These are phyloP conservation scores for Pythium insidiosum DNA, from an alignment of 352 stramenopile species.

Conservation along the genomic window DNA sequence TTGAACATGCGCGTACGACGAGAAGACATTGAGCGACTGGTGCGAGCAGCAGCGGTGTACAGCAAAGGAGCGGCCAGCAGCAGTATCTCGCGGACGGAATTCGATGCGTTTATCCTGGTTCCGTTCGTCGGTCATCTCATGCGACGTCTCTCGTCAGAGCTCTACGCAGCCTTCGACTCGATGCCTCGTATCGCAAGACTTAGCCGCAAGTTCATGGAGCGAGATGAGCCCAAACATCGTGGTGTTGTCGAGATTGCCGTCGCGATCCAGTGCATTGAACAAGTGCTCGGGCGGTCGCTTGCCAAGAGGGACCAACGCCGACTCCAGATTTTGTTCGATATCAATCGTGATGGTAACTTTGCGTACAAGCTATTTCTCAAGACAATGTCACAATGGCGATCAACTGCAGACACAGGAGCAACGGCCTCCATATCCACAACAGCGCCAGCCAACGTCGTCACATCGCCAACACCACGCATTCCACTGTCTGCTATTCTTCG, in stretches of 20 bases:
- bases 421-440: neutral
- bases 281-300: slow-evolving; percentile 20
- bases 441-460: too few species aligned
- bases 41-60: too few species aligned
- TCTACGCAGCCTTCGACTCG: slow-evolving; percentile 1
- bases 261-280: slow-evolving; percentile 27
- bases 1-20: too few species aligned
- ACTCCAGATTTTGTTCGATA: slow-evolving; percentile 65
- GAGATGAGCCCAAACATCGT: slow-evolving; percentile 11
- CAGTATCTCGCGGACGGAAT: slow-evolving; percentile 60
- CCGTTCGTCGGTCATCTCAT: slow-evolving; percentile 28
- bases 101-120: slow-evolving; percentile 71
- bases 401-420: neutral
- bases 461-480: too few species aligned
- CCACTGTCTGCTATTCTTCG: too few species aligned
- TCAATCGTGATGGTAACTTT: slow-evolving; percentile 41
- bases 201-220: slow-evolving; percentile 35
- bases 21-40: too few species aligned
- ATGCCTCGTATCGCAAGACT: slow-evolving; percentile 39
- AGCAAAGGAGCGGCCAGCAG: too few species aligned
- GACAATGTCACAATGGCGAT: slow-evolving; percentile 48
- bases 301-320: slow-evolving; percentile 21
- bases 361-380: slow-evolving; percentile 74
- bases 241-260: slow-evolving; percentile 19
- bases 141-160: slow-evolving; percentile 24